Evolutionary conservation across 805 yeast species (phyloP), one percentile per base, ranked within the genome.

Genomic region (Nakazawaea ishiwadae): DNA sequence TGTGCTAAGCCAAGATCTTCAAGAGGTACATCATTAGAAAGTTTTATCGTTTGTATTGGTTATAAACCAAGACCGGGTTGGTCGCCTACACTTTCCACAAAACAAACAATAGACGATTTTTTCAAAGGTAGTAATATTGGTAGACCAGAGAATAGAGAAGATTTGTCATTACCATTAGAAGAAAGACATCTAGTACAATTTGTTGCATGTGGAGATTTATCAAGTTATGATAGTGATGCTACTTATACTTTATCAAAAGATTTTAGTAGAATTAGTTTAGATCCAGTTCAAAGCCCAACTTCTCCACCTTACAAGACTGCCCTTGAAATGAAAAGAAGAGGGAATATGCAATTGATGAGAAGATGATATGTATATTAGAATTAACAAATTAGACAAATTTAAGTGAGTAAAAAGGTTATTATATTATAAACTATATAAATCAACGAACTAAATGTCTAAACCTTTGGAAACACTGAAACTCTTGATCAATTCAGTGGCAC

Each of bases 1-100:
- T 93, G 99, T 62, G 97, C 98, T 4, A 93, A 93, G 57, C 99
- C 99, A 15, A 73, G 98, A 52, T 81, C 96, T 2, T 89, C 97
- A 1, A 74, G 99, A 56, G 96, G 96, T 6, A 85, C 96, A 0
- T 89, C 97, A 0, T 63, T 93, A 35, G 99, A 93, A 59, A 86
- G 97, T 3, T 93, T 93, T 53, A 79, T 93, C 34, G 98, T 93
- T 2, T 93, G 99, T 59, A 64, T 84, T 35, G 95, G 93, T 5
- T 93, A 88, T 60, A 74, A 67, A 40, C 96, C 98, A 16, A 75
- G 96, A 35, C 66, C 71, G 2, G 84, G 88, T 1, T 91, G 97
- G 97, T 68, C 65, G 32, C 97, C 98, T 0, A 67, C 63, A 27
- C 56, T 75, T 35, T 69, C 60, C 43, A 65, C 69, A 40, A 48